Evolutionary conservation across 192 early-diverging fungal genomes (phyloP), one percentile per base, ranked within the genome.

Genomic region (Linnemannia elongata): DNA sequence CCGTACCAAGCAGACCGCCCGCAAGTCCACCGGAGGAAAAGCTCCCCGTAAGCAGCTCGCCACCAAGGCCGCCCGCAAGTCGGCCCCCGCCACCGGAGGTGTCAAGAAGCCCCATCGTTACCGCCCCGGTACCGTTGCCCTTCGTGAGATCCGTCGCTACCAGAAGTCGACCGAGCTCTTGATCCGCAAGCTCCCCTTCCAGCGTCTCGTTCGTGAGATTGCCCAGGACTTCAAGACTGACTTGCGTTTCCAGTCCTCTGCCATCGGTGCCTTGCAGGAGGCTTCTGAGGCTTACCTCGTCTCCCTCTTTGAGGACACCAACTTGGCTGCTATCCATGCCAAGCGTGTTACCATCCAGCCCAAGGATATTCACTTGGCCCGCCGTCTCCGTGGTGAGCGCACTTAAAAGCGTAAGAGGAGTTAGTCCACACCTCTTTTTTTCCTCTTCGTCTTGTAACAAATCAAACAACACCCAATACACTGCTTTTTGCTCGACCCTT

Each of bases 301-400:
- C 72, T 91, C 93, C 45, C 93, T 97, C 66, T 97, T 97, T 69
- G 99, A 98, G 90, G 98, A 99, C 91, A 99, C 98, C 89, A 99
- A 99, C 92, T 93, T 99, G 91, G 98, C 98, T 70, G 99, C 98
- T 82, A 97, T 98, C 93, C 98, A 99, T 91, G 99, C 97, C 90
- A 98, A 98, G 95, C 96, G 99, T 92, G 99, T 99, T 84, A 99
- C 99, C 89, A 99, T 99, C 91, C 98, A 99, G 92, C 98, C 98
- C 88, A 99, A 99, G 95, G 99, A 99, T 92, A 96, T 99, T 88
- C 98, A 99, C 92, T 93, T 99, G 80, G 98, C 98, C 78, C 95
- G 97, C 78, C 95, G 98, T 92, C 97, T 99, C 83, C 96, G 96
- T 90, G 96, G 96, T 80, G 96, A 97, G 92, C 94, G 96, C 88